Evolutionary conservation across 805 yeast genomes (phyloP).

Genomic region (Ogataea populi-albae): DNA sequence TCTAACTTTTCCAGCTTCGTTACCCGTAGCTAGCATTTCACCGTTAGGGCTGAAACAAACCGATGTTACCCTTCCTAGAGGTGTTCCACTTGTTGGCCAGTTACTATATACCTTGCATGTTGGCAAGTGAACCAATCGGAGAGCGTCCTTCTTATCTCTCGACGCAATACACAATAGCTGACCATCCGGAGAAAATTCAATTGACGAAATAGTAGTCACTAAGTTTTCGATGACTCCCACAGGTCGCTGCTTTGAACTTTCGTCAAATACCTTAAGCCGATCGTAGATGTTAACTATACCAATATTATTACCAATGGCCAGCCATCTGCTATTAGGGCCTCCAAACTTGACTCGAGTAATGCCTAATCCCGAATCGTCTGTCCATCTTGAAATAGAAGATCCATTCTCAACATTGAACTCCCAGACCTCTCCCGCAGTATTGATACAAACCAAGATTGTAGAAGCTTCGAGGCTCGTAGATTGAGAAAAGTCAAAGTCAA

Average conservation of each 20-base stretch:
- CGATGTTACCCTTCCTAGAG: conserved; percentile 88
- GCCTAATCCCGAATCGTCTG: conserved; percentile 82
- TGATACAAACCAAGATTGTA: conserved; percentile 54
- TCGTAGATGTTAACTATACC: conserved; percentile 92
- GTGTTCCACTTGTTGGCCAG: conserved; percentile 98
- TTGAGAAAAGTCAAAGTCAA: conserved; percentile 70
- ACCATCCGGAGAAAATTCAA: conserved; percentile 81
- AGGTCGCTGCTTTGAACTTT: conserved; percentile 41
- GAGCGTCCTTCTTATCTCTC: conserved; percentile 79
- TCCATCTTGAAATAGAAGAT: conserved; percentile 66
- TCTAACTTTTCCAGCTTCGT: conserved; percentile 86
- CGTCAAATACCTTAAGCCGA: conserved; percentile 31
- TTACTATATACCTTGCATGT: conserved; percentile 81
- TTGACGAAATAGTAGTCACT: conserved; percentile 71
- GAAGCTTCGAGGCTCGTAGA: conserved; percentile 30
- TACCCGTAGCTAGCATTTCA: conserved; percentile 85
- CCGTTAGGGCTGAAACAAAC: conserved; percentile 75
- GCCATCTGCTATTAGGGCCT: conserved; percentile 67
- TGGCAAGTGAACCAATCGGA: conserved; percentile 84
- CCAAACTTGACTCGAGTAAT: conserved; percentile 75
- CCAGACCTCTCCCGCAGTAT: conserved; percentile 84
- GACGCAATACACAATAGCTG: conserved; percentile 86
- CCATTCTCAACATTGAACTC: conserved; percentile 62
- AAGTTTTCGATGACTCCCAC: conserved; percentile 69
- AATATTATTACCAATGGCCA: conserved; percentile 84